Evolutionary conservation across 139 green algal species (phyloP), one percentile per base, ranked within the genome.

Genomic region (Volvox africanus): DNA sequence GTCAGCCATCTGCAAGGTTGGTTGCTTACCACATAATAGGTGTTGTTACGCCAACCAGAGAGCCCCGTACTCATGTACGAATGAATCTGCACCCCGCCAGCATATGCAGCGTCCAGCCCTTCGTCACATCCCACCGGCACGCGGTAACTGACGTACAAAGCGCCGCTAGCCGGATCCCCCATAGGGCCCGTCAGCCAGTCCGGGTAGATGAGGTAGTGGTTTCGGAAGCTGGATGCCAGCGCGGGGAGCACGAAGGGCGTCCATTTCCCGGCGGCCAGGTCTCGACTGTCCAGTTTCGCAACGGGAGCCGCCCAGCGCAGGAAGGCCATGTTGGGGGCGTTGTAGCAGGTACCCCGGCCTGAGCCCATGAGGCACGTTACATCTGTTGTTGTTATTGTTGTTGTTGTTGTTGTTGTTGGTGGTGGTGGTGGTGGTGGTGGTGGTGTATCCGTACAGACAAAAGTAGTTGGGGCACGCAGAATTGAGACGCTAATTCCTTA

Each of bases 271-370:
- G 77, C 32, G 33, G 30, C 32, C 33, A 82, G 77, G 3, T 61
- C 33, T 19, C 17, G 14, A 5, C 21, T 32, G 32, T 5, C 18
- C 77, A 82, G 77, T 19, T 1, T 20, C 14, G 77, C 33, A 5
- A 12, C 12, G 32, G 77, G 77, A 18, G 32, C 32, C 18, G 77
- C 77, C n/a, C 77, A 82, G 32, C 77, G 19, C 30, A 82, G 77
- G 33, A 33, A 28, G 33, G 77, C 32, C 77, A 82, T 82, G 33
- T 61, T 61, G 33, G 77, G 33, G 19, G 77, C 77, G 77, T 61
- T 82, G 77, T 33, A 82, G 77, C 77, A 82, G 32, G 77, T 82
- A 32, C 77, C 44, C 44, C 44, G 33, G 33, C 77, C 77, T 1
- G 32, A 61, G 30, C 77, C 77, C 77, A 82, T 82, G 77, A 82